These are phyloP conservation scores for Cercospora sp. DNA, from an alignment of 2,329 filamentous ascomycete species.

Conservation along the genomic window DNA sequence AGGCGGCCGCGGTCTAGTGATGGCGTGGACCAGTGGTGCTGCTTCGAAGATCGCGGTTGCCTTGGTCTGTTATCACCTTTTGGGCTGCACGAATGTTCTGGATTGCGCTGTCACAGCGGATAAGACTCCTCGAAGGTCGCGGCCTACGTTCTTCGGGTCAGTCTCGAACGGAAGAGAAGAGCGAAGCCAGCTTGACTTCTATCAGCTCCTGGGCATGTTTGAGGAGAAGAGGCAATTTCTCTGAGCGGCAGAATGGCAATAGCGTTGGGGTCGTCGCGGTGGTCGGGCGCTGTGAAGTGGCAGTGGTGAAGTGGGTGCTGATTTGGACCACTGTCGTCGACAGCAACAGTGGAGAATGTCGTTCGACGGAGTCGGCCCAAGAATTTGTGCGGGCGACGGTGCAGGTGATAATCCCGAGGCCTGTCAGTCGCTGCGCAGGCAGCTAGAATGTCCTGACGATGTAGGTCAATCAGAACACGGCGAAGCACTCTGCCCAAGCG, in stretches of 20 bases:
- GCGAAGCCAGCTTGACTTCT: background rate
- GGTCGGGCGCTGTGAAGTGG: background rate
- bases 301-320: background rate
- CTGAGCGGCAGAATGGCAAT: background rate
- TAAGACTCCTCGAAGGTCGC: background rate
- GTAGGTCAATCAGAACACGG: background rate
- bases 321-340: background rate
- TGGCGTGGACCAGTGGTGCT: background rate
- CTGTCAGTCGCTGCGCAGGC: background rate
- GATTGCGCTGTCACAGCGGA: background rate
- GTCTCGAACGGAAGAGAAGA: background rate
- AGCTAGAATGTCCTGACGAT: background rate
- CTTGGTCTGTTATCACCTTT: background rate
- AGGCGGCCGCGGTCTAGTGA: background rate
- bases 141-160: background rate
- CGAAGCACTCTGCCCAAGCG: background rate
- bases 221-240: background rate
- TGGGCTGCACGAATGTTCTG: background rate
- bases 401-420: background rate
- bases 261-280: background rate
- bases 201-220: background rate
- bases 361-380: background rate
- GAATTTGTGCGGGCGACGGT: background rate
- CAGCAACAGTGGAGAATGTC: background rate
- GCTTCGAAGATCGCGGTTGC: background rate